A percentile compares a stretch with the other conserved stretches of the same genome.
Conservation (phyloP, 2,329 filamentous ascomycete species). For the Penicillium aurantiogriseum region DNA sequence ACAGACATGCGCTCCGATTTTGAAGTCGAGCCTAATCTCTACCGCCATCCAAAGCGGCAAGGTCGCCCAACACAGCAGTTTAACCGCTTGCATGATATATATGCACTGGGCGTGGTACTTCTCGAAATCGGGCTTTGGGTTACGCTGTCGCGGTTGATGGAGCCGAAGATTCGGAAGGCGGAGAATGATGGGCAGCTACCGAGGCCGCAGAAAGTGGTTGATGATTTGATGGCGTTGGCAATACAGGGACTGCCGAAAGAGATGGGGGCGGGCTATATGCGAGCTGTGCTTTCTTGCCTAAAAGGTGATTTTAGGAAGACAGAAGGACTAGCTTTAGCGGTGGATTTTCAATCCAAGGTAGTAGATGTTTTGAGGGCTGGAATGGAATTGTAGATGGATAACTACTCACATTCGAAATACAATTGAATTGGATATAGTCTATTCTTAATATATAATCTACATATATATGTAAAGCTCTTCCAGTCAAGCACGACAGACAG, state of each 20-base stretch:
- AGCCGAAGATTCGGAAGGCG: conserved; percentile 23
- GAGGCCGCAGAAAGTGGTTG: conserved; percentile 20
- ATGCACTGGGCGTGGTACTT: conserved; percentile 40
- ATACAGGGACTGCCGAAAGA: conserved; percentile 23
- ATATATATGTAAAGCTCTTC: too few species aligned
- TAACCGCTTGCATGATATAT: conserved; percentile 37
- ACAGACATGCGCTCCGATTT: conserved; percentile 28
- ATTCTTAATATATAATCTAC: too few species aligned
- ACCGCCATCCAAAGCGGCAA: conserved; percentile 35
- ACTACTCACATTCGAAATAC: too few species aligned
- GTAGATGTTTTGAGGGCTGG: conserved; percentile 20
- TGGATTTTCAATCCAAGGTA: conserved; percentile 28
- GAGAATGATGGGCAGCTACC: conserved; percentile 23
- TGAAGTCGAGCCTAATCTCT: conserved; percentile 28
- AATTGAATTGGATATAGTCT: too few species aligned
- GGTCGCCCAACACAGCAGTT: conserved; percentile 31
- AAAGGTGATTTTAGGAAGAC: conserved; percentile 20
- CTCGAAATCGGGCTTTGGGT: conserved; percentile 39
- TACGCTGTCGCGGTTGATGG: conserved; percentile 30
- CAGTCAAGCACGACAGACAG: too few species aligned
- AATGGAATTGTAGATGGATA: not conserved
- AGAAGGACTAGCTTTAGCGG: conserved; percentile 23
- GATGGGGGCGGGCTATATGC: conserved; percentile 27
- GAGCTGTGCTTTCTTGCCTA: conserved; percentile 25
- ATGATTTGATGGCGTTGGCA: conserved; percentile 21